Evolutionary conservation across 345 rosid genomes (phyloP).

Genomic region (Camelina neglecta): DNA sequence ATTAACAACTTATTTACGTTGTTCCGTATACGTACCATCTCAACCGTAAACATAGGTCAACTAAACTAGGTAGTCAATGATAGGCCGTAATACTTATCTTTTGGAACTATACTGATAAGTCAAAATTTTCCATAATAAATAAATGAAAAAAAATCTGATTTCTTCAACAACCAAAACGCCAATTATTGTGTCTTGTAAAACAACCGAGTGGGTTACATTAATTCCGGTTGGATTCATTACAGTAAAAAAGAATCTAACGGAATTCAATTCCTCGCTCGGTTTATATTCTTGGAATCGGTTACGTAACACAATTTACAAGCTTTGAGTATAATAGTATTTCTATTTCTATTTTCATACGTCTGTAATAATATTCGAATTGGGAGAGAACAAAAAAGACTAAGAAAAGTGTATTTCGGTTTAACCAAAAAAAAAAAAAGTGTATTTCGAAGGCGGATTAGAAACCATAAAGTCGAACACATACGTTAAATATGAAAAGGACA

Average conservation of each 20-base stretch:
- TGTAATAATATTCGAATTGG: too few species aligned
- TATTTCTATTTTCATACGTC: background rate
- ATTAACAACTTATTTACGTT: background rate
- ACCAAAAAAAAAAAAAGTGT: background rate
- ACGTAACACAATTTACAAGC: background rate
- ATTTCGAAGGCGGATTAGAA: background rate
- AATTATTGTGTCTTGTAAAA: background rate
- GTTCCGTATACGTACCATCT: background rate
- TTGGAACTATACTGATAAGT: conserved; percentile 27
- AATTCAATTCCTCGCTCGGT: background rate
- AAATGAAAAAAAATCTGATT: background rate
- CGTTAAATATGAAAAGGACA: conserved; percentile 28
- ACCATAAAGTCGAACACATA: conserved; percentile 12
- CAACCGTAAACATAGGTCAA: conserved; percentile 20
- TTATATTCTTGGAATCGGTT: conserved; percentile 4
- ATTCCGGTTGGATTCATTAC: background rate
- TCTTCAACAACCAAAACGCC: conserved; percentile 11
- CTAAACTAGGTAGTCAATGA: conserved; percentile 7
- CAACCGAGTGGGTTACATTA: background rate
- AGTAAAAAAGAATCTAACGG: background rate
- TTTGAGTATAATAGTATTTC: background rate
- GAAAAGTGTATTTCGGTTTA: background rate
- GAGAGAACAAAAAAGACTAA: background rate
- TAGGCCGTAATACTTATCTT: conserved; percentile 24
- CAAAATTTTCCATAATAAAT: background rate